Conservation (phyloP, 108 stramenopile genomes). For the Ochromonas danica region DNA sequence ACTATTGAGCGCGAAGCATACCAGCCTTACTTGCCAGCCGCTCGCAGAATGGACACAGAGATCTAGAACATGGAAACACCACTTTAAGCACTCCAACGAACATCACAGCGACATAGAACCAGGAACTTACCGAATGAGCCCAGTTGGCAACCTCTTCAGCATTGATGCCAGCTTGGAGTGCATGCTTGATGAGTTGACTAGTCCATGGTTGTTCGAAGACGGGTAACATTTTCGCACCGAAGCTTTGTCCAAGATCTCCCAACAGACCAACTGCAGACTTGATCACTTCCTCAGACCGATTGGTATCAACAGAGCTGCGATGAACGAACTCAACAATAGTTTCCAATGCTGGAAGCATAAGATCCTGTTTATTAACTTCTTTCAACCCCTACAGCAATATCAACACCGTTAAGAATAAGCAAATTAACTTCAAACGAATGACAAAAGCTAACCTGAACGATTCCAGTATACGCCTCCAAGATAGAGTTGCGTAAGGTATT, state of each 20-base stretch:
- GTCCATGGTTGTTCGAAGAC: neutral
- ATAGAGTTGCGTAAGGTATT: constrained; percentile 80
- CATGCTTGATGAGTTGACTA: neutral
- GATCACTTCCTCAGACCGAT: constrained; percentile 8
- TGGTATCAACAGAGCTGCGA: neutral
- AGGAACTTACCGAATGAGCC: too few relatives aligned
- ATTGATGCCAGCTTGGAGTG: too few relatives aligned
- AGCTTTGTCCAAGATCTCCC: constrained; percentile 18
- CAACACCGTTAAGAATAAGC: neutral
- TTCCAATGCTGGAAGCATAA: constrained; percentile 47
- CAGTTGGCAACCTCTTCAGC: too few relatives aligned
- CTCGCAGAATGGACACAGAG: too few relatives aligned
- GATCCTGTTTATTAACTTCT: constrained; percentile 64
- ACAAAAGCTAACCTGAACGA: constrained; percentile 65
- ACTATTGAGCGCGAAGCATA: too few relatives aligned
- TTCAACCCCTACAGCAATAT: constrained; percentile 52
- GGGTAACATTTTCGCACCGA: neutral
- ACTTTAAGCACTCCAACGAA: too few relatives aligned
- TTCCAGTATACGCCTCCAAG: constrained; percentile 92
- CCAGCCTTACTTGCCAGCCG: too few relatives aligned
- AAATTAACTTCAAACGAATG: neutral
- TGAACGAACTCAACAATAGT: constrained; percentile 22
- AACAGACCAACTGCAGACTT: neutral
- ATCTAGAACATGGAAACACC: too few relatives aligned
- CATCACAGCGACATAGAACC: too few relatives aligned